Evolutionary conservation across 345 rosid species (phyloP).

Genomic region (Eucalyptus caleyi): DNA sequence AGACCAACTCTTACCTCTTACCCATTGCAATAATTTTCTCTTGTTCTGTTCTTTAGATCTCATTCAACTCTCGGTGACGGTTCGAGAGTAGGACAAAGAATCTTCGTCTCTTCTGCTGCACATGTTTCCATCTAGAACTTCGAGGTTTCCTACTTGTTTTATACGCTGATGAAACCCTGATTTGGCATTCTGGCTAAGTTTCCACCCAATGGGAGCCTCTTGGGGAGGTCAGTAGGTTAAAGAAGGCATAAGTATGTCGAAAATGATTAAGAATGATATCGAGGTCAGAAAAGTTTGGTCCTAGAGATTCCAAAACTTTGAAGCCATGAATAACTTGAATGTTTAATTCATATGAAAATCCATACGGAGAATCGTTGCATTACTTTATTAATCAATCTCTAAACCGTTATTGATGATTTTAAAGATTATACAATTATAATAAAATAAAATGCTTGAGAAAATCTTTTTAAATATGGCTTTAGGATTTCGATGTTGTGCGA

Average conservation of each 20-base stretch:
- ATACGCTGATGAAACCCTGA: neutral
- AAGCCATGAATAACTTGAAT: neutral
- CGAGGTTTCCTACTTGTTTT: neutral
- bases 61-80: neutral
- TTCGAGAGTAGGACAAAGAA: neutral
- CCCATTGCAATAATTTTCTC: neutral
- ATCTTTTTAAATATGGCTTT: neutral
- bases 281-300: neutral
- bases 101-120: neutral
- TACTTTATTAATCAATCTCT: neutral
- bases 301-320: neutral
- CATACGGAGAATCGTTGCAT: neutral
- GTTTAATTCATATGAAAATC: neutral
- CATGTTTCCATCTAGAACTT: neutral
- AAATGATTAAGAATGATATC: neutral
- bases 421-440: neutral
- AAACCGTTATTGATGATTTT: neutral
- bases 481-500: neutral
- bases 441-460: neutral
- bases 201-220: neutral
- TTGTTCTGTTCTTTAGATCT: neutral
- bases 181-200: neutral
- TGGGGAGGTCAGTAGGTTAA: neutral
- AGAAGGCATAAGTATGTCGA: neutral
- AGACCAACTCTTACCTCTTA: too few relatives aligned